phyloP scores from a whole-genome alignment of 2,329 filamentous ascomycete species.

The Xylaria arbuscula region DNA sequence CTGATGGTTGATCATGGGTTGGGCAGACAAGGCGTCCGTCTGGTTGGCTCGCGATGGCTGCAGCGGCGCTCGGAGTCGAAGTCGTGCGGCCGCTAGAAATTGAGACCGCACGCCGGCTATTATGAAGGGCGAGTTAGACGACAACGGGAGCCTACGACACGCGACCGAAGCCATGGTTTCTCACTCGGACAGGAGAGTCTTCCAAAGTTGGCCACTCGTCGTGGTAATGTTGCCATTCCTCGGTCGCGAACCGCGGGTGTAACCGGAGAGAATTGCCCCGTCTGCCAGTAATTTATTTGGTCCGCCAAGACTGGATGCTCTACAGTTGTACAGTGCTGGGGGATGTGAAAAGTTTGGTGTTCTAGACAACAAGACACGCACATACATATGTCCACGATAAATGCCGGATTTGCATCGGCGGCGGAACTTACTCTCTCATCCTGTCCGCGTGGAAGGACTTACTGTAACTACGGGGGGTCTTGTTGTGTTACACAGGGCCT shows the following conservation, averaged over 20 bases:
- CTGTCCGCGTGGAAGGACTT: constrained; percentile 1
- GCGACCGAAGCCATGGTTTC: constrained; percentile 46
- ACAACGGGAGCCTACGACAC: constrained; percentile 36
- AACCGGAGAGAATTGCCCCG: constrained; percentile 32
- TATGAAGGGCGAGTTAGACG: constrained; percentile 38
- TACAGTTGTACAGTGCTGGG: background rate
- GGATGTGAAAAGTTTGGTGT: background rate
- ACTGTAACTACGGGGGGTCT: background rate
- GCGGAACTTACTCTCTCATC: constrained; percentile 1
- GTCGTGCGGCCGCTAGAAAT: constrained; percentile 23
- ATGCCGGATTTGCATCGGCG: constrained; percentile 7
- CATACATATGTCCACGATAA: background rate
- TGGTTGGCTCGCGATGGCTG: constrained; percentile 30
- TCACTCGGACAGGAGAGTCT: constrained; percentile 37
- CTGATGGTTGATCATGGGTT: constrained; percentile 39
- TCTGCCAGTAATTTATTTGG: constrained; percentile 9
- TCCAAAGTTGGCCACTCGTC: constrained; percentile 39
- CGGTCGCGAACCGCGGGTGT: constrained; percentile 36
- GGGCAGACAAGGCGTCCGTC: constrained; percentile 43
- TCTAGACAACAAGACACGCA: constrained; percentile 4
- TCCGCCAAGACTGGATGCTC: constrained; percentile 20
- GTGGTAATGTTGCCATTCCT: constrained; percentile 38
- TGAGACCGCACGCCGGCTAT: constrained; percentile 40
- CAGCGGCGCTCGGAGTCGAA: constrained; percentile 26
- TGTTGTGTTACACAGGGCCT: constrained; percentile 13